Evolutionary conservation across 176 grass and related monocot species (phyloP), one percentile per base, ranked within the genome.

Genomic region (Zoysia pacifica): DNA sequence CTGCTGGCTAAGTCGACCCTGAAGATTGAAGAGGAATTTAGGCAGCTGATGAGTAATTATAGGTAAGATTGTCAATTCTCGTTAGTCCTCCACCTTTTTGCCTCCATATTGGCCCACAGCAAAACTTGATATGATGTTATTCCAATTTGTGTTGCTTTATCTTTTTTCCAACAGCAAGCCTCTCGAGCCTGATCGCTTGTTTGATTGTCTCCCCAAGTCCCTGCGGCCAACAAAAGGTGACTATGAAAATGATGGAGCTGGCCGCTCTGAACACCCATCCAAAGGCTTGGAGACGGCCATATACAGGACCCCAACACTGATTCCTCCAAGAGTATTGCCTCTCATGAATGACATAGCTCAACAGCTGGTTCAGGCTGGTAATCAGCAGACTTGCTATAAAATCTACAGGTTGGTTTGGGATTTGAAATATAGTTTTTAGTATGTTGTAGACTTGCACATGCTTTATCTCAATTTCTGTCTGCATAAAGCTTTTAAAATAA

Each of bases 1-100:
- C 82, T 99, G 36, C 75, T 99, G 56, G 78, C 79, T 47, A 95
- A 94, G 83, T 93, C 90, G 71, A 75, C 84, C 52, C 56, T 78
- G 18, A 95, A 98, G 86, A 84, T 98, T 8, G 92, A 94, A 64
- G 92, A 94, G 79, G 96, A 95, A 84, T 98, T 98, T 75, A 90
- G 48, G 67, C 84, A 93, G 77, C 78, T 98, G 69, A 86, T 95
- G 78, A 49, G n/a, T 71, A 89, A 67, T 6, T 93, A 89, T 82
- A 95, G 92, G 93, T 89, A 83, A 56, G 44, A 36, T 40, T 20
- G 3, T 63, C 42, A 70, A 28, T 69, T 73, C 55, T 66, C 73
- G 40, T 73, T 66, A 36, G 43, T 67, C 12, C 16, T 40, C 50
- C 36, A 78, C 6, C 15, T 71, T 4, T 12, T 77, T 73, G 13